These are phyloP conservation scores for Calocybe cyanea DNA, from an alignment of 768 basidiomycete genomes.

Conservation along the genomic window DNA sequence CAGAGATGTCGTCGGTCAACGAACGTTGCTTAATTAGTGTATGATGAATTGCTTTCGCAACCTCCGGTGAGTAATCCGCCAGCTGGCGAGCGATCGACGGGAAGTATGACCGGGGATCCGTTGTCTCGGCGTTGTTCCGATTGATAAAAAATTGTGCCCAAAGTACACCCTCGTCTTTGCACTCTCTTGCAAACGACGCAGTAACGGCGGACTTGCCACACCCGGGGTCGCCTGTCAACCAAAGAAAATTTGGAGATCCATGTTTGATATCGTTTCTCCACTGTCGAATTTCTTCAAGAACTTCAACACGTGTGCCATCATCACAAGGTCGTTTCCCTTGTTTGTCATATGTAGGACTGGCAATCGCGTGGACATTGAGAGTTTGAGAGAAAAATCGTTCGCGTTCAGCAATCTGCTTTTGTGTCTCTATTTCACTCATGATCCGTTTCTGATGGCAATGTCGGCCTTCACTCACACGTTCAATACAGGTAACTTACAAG, in stretches of 20 bases:
- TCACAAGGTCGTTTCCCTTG: too few relatives aligned
- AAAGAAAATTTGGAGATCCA: constrained; percentile 12
- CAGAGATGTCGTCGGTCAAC: constrained; percentile 6
- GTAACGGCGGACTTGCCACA: constrained; percentile 17
- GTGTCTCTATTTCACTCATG: too few relatives aligned
- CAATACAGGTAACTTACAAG: too few relatives aligned
- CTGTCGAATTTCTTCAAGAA: too few relatives aligned
- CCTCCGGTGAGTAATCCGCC: constrained; percentile 2
- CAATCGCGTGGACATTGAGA: too few relatives aligned
- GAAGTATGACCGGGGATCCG: constrained; percentile 13
- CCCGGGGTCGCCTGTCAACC: constrained; percentile 17
- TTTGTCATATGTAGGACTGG: too few relatives aligned
- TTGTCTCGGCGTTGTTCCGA: constrained; percentile 13
- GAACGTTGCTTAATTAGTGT: constrained; percentile 9
- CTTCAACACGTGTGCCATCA: too few relatives aligned
- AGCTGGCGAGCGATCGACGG: constrained; percentile 17
- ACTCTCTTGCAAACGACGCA: constrained; percentile 13
- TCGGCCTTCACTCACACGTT: too few relatives aligned
- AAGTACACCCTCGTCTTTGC: constrained; percentile 10
- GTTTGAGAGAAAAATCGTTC: too few relatives aligned
- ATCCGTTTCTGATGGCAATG: too few relatives aligned
- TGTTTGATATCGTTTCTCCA: too few relatives aligned
- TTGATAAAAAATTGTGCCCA: constrained; percentile 18
- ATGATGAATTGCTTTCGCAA: constrained; percentile 9
- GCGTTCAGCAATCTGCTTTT: too few relatives aligned